Evolutionary conservation across 768 basidiomycete genomes (phyloP).

Genomic region (Boletus sensibilis): DNA sequence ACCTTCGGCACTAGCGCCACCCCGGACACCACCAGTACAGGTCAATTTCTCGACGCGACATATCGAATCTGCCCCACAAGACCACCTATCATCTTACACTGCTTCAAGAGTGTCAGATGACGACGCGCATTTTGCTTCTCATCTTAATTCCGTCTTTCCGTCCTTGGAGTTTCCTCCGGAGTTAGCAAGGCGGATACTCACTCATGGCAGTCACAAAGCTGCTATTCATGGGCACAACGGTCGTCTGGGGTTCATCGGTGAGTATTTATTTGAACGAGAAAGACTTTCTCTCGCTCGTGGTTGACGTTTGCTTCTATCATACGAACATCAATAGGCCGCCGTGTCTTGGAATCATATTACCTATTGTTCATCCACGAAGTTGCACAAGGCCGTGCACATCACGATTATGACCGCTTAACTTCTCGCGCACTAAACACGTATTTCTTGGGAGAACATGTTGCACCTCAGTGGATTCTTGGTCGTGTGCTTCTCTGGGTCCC

Average conservation of each 20-base stretch:
- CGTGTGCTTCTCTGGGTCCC: slow-evolving; percentile 76
- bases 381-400: slow-evolving; percentile 42
- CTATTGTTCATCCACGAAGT: slow-evolving; percentile 66
- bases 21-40: slow-evolving; percentile 11
- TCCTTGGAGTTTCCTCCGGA: slow-evolving; percentile 69
- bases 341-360: slow-evolving; percentile 74
- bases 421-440: slow-evolving; percentile 66
- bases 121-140: slow-evolving; percentile 41
- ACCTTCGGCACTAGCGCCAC: slow-evolving; percentile 10
- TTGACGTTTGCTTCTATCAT: not conserved
- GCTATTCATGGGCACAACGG: slow-evolving; percentile 70
- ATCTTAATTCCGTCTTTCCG: slow-evolving; percentile 62
- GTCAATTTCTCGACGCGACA: slow-evolving; percentile 18
- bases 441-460: slow-evolving; percentile 70
- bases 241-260: slow-evolving; percentile 71
- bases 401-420: slow-evolving; percentile 59
- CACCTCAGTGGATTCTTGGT: slow-evolving; percentile 71
- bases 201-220: slow-evolving; percentile 71
- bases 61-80: not conserved
- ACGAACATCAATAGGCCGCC: slow-evolving; percentile 53
- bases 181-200: slow-evolving; percentile 70
- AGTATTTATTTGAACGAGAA: not conserved
- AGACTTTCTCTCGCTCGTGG: not conserved
- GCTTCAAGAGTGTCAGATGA: slow-evolving; percentile 5
- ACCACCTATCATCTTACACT: not conserved